Evolutionary conservation across 2,329 filamentous ascomycete genomes (phyloP).

Genomic region (Arthrocladium fulminans): DNA sequence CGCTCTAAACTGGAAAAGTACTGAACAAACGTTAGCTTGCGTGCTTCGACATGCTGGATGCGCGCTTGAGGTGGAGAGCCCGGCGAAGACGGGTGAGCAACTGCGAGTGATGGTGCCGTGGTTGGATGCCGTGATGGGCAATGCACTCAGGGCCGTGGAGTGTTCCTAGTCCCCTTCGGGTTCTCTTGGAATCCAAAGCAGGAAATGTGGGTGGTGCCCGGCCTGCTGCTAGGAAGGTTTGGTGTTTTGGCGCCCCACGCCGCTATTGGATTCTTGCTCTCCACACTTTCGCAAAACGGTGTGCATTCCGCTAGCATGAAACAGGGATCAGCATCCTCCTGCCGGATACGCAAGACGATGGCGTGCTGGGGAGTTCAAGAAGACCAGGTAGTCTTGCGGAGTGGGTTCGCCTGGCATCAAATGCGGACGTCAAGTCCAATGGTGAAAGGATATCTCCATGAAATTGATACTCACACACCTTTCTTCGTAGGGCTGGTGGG

Average conservation of each 20-base stretch:
- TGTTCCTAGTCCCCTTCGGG: not conserved
- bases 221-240: not conserved
- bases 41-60: conserved; percentile 11
- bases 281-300: too few species aligned
- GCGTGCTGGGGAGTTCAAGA: too few species aligned
- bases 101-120: not conserved
- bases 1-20: conserved; percentile 29
- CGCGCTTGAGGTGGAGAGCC: not conserved
- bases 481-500: conserved; percentile 48
- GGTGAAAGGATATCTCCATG: not conserved
- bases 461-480: conserved; percentile 39
- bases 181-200: not conserved
- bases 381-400: too few species aligned
- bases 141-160: not conserved
- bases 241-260: not conserved
- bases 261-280: not conserved
- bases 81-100: not conserved
- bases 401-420: too few species aligned
- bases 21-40: conserved; percentile 23
- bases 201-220: not conserved
- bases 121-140: not conserved
- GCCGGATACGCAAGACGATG: too few species aligned
- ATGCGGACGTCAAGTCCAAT: too few species aligned
- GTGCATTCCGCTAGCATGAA: not conserved
- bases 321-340: not conserved